These are phyloP conservation scores for Curvularia eragrostidis DNA, from an alignment of 2,329 filamentous ascomycete genomes.

Conservation along the genomic window DNA sequence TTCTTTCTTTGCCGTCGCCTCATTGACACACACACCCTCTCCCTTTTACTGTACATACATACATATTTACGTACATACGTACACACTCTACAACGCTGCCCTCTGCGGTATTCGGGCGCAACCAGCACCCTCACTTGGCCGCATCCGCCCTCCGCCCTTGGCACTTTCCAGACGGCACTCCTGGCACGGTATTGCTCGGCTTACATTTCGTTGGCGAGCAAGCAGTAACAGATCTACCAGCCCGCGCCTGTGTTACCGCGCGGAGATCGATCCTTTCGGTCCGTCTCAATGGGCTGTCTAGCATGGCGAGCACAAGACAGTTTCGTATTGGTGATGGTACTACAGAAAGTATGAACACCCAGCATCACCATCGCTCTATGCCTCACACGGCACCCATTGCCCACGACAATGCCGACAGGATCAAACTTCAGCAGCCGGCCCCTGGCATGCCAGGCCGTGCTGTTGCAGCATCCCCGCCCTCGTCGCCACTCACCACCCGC, in stretches of 20 bases:
- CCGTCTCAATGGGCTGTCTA: conserved; percentile 9
- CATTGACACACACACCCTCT: not conserved
- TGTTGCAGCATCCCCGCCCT: conserved; percentile 21
- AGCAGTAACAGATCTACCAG: not conserved
- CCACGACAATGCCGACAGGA: conserved; percentile 11
- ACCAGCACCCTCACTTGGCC: not conserved
- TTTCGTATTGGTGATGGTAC: conserved; percentile 7
- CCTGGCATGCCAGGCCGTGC: conserved; percentile 16
- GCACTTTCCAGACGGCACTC: conserved; percentile 1
- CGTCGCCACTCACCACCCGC: conserved; percentile 22
- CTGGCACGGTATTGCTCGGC: conserved; percentile 8
- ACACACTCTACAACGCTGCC: conserved; percentile 2
- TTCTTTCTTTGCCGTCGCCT: conserved; percentile 5
- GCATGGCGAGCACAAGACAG: conserved; percentile 3
- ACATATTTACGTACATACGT: not conserved
- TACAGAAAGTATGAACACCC: conserved; percentile 10
- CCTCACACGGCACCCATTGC: conserved; percentile 16
- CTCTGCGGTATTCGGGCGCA: conserved; percentile 2
- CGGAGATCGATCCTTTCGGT: conserved; percentile 9
- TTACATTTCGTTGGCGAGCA: conserved; percentile 3
- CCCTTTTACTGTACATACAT: too few species aligned
- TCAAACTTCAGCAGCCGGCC: conserved; percentile 4
- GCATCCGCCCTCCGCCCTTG: not conserved
- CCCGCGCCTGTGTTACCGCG: not conserved
- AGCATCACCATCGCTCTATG: conserved; percentile 19